A percentile compares a stretch with the other conserved stretches of the same genome.
phyloP scores from a whole-genome alignment of 495 filamentous ascomycete genomes.

The Parmelia sp. region DNA sequence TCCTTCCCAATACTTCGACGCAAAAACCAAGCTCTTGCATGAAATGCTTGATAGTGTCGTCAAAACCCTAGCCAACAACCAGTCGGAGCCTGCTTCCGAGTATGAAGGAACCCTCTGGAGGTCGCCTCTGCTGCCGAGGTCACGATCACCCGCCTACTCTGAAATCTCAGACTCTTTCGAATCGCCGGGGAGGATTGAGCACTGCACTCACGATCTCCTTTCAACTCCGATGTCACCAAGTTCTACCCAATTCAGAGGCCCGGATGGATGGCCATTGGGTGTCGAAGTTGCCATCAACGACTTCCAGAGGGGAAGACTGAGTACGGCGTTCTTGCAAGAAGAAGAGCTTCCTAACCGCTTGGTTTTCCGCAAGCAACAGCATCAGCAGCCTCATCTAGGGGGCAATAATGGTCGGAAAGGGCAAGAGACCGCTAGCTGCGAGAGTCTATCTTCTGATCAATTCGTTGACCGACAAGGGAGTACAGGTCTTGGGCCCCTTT shows the following conservation, averaged over 20 bases:
- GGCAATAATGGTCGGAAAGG: neutral
- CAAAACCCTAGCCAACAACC: neutral
- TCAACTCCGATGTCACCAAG: neutral
- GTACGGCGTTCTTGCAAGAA: neutral
- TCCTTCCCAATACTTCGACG: neutral
- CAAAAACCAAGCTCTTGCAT: neutral
- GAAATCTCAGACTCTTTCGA: slow-evolving; percentile 1
- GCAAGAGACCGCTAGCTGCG: neutral
- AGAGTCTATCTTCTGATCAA: neutral
- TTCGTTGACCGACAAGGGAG: neutral
- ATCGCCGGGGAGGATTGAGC: neutral
- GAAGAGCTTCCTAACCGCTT: neutral
- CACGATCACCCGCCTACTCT: slow-evolving; percentile 4
- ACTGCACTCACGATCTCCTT: neutral
- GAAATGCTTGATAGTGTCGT: neutral
- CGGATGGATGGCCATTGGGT: slow-evolving; percentile 2
- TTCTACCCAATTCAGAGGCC: neutral
- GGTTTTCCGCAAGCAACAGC: neutral
- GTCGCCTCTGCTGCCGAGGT: neutral
- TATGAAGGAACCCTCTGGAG: neutral
- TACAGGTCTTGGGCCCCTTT: neutral
- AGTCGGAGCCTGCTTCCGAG: neutral
- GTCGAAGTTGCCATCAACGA: slow-evolving; percentile 11
- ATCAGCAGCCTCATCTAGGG: neutral
- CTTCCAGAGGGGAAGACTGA: slow-evolving; percentile 5